phyloP scores from a whole-genome alignment of 768 basidiomycete species.

The Termitomyces sp. region DNA sequence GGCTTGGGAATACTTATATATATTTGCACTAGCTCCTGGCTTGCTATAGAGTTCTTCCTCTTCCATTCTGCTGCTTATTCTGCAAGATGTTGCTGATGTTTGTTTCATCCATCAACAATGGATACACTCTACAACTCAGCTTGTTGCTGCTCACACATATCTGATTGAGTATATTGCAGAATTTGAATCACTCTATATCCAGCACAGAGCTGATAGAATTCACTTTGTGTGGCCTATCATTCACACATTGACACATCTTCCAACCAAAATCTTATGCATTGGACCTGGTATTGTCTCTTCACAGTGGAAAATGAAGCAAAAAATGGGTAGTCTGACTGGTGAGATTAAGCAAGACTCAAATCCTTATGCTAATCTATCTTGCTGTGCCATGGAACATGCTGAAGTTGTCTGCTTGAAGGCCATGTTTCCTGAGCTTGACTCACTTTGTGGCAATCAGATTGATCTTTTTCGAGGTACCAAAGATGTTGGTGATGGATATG shows the following conservation, averaged over 20 bases:
- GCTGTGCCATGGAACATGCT: constrained; percentile 10
- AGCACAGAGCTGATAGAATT: not conserved
- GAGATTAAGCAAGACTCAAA: constrained; percentile 19
- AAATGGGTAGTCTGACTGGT: constrained; percentile 10
- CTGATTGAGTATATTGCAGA: not conserved
- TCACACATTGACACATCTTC: not conserved
- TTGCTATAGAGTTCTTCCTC: not conserved
- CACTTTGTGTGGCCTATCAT: not conserved
- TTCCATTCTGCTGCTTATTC: not conserved
- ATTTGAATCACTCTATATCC: not conserved
- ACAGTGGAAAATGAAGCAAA: constrained; percentile 14
- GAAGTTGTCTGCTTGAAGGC: constrained; percentile 23
- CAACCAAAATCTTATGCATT: constrained; percentile 1
- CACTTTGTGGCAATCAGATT: not conserved
- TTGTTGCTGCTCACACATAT: not conserved
- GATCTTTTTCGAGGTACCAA: constrained; percentile 9
- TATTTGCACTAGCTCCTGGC: not conserved
- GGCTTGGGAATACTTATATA: constrained; percentile 14
- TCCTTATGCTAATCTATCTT: constrained; percentile 21
- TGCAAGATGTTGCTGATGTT: not conserved
- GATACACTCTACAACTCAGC: not conserved
- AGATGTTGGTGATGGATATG: constrained; percentile 20
- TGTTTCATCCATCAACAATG: not conserved
- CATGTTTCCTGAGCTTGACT: constrained; percentile 19
- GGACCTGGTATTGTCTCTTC: constrained; percentile 12